Base-by-base conservation (phyloP, 2,329 filamentous ascomycete genomes). In the Rutstroemia sp. region DNA sequence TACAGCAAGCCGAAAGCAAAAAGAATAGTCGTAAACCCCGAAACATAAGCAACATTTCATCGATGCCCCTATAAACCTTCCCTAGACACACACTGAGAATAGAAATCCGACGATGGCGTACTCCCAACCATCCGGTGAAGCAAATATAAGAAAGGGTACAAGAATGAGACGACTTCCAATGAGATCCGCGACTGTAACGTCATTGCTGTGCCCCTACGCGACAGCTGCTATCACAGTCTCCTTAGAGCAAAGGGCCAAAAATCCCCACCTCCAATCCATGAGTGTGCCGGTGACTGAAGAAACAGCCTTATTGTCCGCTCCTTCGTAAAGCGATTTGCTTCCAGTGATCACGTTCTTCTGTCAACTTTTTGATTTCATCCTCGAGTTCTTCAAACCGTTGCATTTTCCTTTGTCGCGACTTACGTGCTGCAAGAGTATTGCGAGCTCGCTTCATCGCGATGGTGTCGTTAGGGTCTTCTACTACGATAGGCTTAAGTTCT, bases 401-500 rank as follows among this genome's bases (percentile, higher is more conserved):
- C 57, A 89, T 84, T 77, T 96, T 96, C 63, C 90, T 86, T 68
- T 90, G 86, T 52, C 92, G 86, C 58, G 91, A 96, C 75, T 96
- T 96, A 63, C 92, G 90, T 66, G 92, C 92, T 18, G 92, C 92
- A 71, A 95, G 81, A 8, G 91, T 95, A 72, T 96, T 97, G 64
- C 91, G 87, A 51, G 91, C 92, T 71, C 92, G 88, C 84, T 96
- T 96, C 79, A 92, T 82, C 19, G 90, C 90, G n/a, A 87, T 71
- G 9, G 80, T 81, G 67, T 96, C 92, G 44, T 66, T 74, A 0
- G 85, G 81, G 64, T 96, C 89, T 27, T 86, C 82, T 39, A 91
- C 81, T 59, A 87, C 75, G 70, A 96, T 92, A 6, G 86, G 85
- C 61, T 88, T 86, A 55, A 95, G 77, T 61, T 87, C 85, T 79